Evolutionary conservation across 495 filamentous ascomycete species (phyloP), one percentile per base, ranked within the genome.

Genomic region (Xylaria scruposa): DNA sequence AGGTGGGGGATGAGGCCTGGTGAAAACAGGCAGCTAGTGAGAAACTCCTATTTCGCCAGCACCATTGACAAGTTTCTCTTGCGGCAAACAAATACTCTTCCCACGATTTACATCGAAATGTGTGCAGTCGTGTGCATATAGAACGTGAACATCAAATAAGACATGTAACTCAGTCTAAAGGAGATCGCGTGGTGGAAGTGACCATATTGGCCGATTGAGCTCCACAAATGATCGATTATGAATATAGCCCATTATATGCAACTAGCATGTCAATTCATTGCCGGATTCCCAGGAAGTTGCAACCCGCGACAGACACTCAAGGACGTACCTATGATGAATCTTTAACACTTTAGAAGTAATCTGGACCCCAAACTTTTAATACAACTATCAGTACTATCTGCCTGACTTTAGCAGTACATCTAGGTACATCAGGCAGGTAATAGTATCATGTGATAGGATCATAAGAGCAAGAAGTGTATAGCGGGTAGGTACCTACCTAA

Each of bases 11-110:
- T 17, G 38, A 63, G 36, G 38, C n/a, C 60, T 15, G n/a, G 60
- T 44, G 38, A 29, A 38, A 63, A 44, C 38, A 29, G 38, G 9
- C 26, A 63, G 8, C 9, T 44, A 36, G 33, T 49, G 63, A 38
- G 63, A 51, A 31, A 53, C 63, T 42, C 49, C 31, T 67, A 53
- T 54, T 24, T 51, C 63, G 19, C 63, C 17, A 66, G 63, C 44
- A 12, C 63, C 21, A 3, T n/a, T n/a, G 62, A 65, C 9, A n/a
- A 5, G 1, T 44, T 63, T 38, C 60, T 24, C 38, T 9, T 29
- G n/a, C 38, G 1, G 10, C 60, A 40, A 26, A 24, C 40, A 33
- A 46, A 24, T 49, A 24, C 13, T 31, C 26, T 64, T 19, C 24
- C 24, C 61, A 49, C 24, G 33, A 65, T 21, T 53, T n/a, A 65